Evolutionary conservation across 1,284 basidiomycete genomes (phyloP), one percentile per base, ranked within the genome.

Genomic region (Ustilago bromivora): DNA sequence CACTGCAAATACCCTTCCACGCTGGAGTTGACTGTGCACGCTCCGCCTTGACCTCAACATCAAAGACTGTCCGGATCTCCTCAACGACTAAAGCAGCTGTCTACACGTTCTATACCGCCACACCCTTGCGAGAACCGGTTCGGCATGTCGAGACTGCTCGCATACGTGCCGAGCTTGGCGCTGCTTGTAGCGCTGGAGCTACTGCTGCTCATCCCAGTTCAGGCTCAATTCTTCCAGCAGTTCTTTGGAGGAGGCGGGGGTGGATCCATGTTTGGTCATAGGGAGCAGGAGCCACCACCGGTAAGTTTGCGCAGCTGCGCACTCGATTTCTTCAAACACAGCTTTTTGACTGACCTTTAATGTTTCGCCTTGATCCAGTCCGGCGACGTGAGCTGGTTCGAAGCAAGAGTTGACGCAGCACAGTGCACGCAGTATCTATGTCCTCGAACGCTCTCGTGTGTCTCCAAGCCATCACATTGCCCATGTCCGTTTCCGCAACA

Each of bases 401-500:
- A 82, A 60, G 82, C 75, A 7, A 57, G 82, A 35, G 78, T 82
- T 5, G 79, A 83, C 47, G 76, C 76, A 58, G 82, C 82, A 0
- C 67, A 76, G 4, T 83, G 82, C 57, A 77, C 69, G 2, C 64
- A 75, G 43, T 82, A 81, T 58, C 67, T 83, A 19, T 83, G 82
- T 57, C 82, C 82, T 11, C 71, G 79, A 28, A 83, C 82, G 5
- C 77, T 83, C 3, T 78, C 77, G n/a, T 83, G 82, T 66, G 82
- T 83, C n/a, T 53, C 71, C 10, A 69, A 70, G 23, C 82, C 82
- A n/a, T 76, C 79, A 10, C 71, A 82, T 51, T 83, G 82, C 57
- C 82, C 82, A 31, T 83, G 82, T 38, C 82, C 82, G 3, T 81
- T 83, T 57, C 79, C 76, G 23, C 81, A 83, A 51, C 78, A 81